Conservation (phyloP, 2,329 filamentous ascomycete genomes). For the Aspergillus fumigatiaffinis region DNA sequence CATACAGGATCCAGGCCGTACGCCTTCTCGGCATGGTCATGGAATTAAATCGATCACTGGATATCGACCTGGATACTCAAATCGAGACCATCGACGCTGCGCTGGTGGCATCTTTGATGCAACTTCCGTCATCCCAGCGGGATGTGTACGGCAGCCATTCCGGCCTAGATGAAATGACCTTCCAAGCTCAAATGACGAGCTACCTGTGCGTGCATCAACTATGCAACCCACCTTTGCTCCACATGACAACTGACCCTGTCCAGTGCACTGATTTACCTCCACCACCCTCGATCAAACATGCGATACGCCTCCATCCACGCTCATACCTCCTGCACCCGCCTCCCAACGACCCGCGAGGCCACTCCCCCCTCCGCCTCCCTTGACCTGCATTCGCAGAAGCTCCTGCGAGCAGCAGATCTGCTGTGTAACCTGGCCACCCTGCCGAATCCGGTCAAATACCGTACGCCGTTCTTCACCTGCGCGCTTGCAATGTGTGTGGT, state of each 20-base stretch:
- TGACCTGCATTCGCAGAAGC: slow-evolving; percentile 65
- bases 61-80: slow-evolving; percentile 20
- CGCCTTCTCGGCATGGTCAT: slow-evolving; percentile 71
- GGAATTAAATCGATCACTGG: slow-evolving; percentile 20
- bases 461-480: slow-evolving; percentile 77
- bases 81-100: slow-evolving; percentile 53
- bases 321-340: slow-evolving; percentile 15
- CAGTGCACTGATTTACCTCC: slow-evolving; percentile 60
- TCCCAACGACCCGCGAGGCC: slow-evolving; percentile 2
- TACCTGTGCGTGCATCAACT: slow-evolving; percentile 17
- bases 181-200: slow-evolving; percentile 28
- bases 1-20: slow-evolving; percentile 73
- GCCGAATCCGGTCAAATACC: slow-evolving; percentile 53
- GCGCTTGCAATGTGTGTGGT: slow-evolving; percentile 69
- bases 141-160: slow-evolving; percentile 62
- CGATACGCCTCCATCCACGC: slow-evolving; percentile 19
- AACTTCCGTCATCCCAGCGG: slow-evolving; percentile 65
- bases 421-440: slow-evolving; percentile 67
- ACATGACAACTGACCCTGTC: neutral
- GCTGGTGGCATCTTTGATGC: slow-evolving; percentile 59
- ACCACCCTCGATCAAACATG: slow-evolving; percentile 69
- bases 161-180: slow-evolving; percentile 60
- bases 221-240: neutral
- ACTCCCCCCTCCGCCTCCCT: slow-evolving; percentile 5
- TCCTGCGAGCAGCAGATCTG: slow-evolving; percentile 69